Base-by-base conservation (phyloP, 129 eudicot species). In the sunflower (Helianthus annuus) region DNA sequence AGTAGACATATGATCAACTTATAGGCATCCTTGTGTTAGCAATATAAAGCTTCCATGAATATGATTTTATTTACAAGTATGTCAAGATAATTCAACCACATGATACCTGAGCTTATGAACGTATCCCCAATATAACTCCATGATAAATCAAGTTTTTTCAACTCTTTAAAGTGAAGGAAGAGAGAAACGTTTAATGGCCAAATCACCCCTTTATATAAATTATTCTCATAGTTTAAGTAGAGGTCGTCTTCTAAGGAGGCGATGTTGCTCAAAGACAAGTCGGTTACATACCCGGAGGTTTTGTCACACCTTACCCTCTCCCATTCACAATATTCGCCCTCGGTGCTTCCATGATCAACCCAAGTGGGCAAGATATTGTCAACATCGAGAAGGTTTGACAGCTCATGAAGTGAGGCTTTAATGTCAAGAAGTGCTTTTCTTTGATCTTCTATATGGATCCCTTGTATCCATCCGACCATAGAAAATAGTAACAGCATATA, bases 241-340 rank as follows among this genome's bases (percentile, higher is more conserved):
- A 48, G 2, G 12, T 48, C 53, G 53, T 57, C 40, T 3, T 13
- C 9, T 2, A 46, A 17, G 19, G 45, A 14, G n/a, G 17, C 36
- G 32, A 51, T 8, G 40, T 52, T 7, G 32, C 16, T 7, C 7
- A 74, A 64, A 36, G 64, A 51, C 9, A 74, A 2, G 11, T 64
- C 9, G 7, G 64, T 74, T 2, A 74, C 71, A 19, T 74, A 60
- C 7, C 42, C 12, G n/a, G 63, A 36, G 22, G 64, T 49, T 63
- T 54, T 49, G 71, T 64, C 14, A 4, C 78, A 74, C 10, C 6
- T 64, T 54, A 74, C 7, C 71, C 78, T 73, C 64, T 73, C 71
- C 78, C 71, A 73, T 7, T 73, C 40, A 49, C 78, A 73, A 51
- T 49, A 63, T 5, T 63, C 8, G 14, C 42, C 34, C 7, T 9